A percentile compares a stretch with the other conserved stretches of the same genome.
phyloP scores from a whole-genome alignment of 371 early-diverging fungal genomes.

The Circinella umbellata region DNA sequence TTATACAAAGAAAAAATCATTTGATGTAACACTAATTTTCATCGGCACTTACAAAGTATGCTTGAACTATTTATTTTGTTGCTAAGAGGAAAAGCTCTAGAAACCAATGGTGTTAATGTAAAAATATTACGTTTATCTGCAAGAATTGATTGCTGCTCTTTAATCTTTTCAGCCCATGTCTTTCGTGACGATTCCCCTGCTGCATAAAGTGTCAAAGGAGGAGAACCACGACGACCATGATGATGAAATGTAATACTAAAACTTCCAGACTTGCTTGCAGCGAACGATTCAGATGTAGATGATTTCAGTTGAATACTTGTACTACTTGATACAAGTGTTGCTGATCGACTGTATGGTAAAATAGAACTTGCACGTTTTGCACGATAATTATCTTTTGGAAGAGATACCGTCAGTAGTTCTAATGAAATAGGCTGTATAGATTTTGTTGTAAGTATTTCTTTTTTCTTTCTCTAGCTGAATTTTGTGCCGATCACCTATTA shows the following conservation, averaged over 20 bases:
- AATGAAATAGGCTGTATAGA: slow-evolving; percentile 26
- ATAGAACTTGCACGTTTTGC: slow-evolving; percentile 40
- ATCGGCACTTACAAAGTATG: slow-evolving; percentile 14
- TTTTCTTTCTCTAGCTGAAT: too few relatives aligned
- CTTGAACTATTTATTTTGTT: slow-evolving; percentile 26
- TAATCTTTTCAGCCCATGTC: slow-evolving; percentile 84
- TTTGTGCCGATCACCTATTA: too few relatives aligned
- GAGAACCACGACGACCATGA: slow-evolving; percentile 72
- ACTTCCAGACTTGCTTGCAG: slow-evolving; percentile 74
- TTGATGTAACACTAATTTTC: too few relatives aligned
- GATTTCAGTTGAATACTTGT: slow-evolving; percentile 17
- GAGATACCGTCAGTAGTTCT: slow-evolving; percentile 23
- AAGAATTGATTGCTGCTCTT: slow-evolving; percentile 55
- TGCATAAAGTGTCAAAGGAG: slow-evolving; percentile 73
- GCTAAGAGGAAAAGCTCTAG: slow-evolving; percentile 17
- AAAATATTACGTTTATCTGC: slow-evolving; percentile 41
- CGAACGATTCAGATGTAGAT: slow-evolving; percentile 40
- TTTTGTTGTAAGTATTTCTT: too few relatives aligned
- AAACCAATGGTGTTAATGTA: slow-evolving; percentile 43
- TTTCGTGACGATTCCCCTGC: slow-evolving; percentile 72
- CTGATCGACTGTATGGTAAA: slow-evolving; percentile 39
- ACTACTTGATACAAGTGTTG: slow-evolving; percentile 35
- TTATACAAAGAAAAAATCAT: too few relatives aligned
- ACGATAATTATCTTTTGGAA: slow-evolving; percentile 20
- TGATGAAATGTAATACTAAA: slow-evolving; percentile 75